Evolutionary conservation across 2,329 filamentous ascomycete species (phyloP), one percentile per base, ranked within the genome.

Genomic region (Aspergillus novoparasiticus): DNA sequence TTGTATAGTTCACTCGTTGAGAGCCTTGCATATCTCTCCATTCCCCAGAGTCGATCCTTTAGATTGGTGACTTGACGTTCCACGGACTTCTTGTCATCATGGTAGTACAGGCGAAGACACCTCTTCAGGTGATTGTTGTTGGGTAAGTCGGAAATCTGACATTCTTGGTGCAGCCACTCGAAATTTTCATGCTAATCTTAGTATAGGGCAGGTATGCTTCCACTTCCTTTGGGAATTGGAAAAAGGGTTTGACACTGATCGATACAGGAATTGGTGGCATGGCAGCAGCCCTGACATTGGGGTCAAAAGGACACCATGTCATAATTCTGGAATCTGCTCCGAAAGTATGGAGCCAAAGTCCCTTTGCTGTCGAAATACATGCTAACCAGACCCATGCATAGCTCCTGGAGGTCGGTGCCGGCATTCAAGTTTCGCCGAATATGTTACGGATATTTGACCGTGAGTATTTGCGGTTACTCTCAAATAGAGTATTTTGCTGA

Each of bases 361-460:
- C n/a, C 11, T 41, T 34, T 39, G 34, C 9, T 39, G 10, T 36
- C 26, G 2, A 9, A 56, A 21, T 23, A 8, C 12, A 3, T 41
- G n/a, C 32, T 60, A 56, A 61, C 14, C 8, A 51, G 39, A 30
- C 6, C 34, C 39, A 48, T 23, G 9, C 19, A 36, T 54, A 77
- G 75, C 67, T 78, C 50, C 68, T 70, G 68, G 75, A 78, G 65
- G 90, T 94, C 9, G 92, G 92, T 51, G 92, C 92, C 1, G 92
- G 92, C 3, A 94, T 95, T 64, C 92, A 95, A 75, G 84, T 94
- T 56, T 90, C 92, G 0, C 91, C 91, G 0, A 95, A 95, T 68
- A 90, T 94, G 84, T 85, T 89, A 4, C 85, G 89, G 6, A 88
- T 94, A 9, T 85, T 95, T 11, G 89, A 92, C 72, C 83, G 85